A percentile compares a stretch with the other conserved stretches of the same genome.
Conservation (phyloP, 1,139 yeast species). For the Pneumocystis canis region DNA sequence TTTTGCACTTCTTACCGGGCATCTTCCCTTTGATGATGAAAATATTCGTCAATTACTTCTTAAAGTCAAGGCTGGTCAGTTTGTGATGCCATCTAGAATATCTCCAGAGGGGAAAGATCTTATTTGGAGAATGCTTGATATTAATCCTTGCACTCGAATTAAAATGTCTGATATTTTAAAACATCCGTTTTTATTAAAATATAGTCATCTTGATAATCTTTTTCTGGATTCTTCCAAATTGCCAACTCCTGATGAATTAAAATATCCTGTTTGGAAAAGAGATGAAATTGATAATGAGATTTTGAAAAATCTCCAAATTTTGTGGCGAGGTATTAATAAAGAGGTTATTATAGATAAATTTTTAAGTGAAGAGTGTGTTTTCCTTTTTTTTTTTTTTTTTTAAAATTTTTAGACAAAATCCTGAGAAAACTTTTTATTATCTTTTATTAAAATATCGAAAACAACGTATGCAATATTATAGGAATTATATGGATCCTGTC, state of each 20-base stretch:
- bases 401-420: conserved; percentile 31
- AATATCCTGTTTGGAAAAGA: conserved; percentile 34
- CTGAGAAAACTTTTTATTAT: conserved; percentile 84
- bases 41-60: conserved; percentile 70
- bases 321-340: conserved; percentile 78
- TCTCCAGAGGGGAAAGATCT: conserved; percentile 76
- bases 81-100: conserved; percentile 64
- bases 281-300: conserved; percentile 67
- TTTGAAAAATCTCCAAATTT: conserved; percentile 65
- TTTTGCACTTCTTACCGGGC: conserved; percentile 86
- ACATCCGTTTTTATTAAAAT: conserved; percentile 70
- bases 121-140: conserved; percentile 65
- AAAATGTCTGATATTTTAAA: conserved; percentile 53
- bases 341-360: conserved; percentile 46
- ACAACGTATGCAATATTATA: conserved; percentile 36
- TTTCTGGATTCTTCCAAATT: conserved; percentile 10
- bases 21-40: conserved; percentile 92
- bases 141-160: conserved; percentile 66
- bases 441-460: conserved; percentile 69
- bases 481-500: conserved; percentile 5
- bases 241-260: conserved; percentile 18
- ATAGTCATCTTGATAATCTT: conserved; percentile 24
- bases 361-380: conserved; percentile 30
- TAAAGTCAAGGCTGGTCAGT: conserved; percentile 84
- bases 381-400: neutral